phyloP scores from a whole-genome alignment of 768 basidiomycete species.

The Tylopilus sp. region DNA sequence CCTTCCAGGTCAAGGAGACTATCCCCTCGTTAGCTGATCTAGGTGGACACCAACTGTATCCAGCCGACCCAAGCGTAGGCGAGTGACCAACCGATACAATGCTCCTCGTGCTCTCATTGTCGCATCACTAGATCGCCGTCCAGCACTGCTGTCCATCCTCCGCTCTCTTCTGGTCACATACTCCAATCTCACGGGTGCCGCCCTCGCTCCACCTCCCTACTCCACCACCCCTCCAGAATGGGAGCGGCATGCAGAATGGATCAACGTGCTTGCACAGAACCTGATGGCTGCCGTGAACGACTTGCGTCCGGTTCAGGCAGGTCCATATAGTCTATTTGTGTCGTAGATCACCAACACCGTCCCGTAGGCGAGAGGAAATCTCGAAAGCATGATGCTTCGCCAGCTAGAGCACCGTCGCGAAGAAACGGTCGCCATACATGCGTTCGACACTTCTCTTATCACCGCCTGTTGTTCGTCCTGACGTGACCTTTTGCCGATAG shows the following conservation, averaged over 20 bases:
- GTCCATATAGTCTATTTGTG: slow-evolving; percentile 10
- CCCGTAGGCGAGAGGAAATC: slow-evolving; percentile 68
- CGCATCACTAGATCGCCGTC: slow-evolving; percentile 62
- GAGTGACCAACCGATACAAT: slow-evolving; percentile 14
- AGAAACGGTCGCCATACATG: slow-evolving; percentile 67
- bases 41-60: slow-evolving; percentile 80
- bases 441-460: slow-evolving; percentile 42
- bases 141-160: slow-evolving; percentile 67
- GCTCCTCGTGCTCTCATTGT: slow-evolving; percentile 4
- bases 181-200: slow-evolving; percentile 65
- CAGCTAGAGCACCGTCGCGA: slow-evolving; percentile 72
- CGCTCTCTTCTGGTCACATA: slow-evolving; percentile 79
- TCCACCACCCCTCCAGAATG: slow-evolving; percentile 57
- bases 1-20: slow-evolving; percentile 69
- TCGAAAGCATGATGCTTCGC: slow-evolving; percentile 78
- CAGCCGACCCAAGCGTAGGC: slow-evolving; percentile 68
- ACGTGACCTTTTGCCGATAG: slow-evolving; percentile 32
- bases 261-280: slow-evolving; percentile 76
- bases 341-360: neutral
- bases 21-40: slow-evolving; percentile 79
- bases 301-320: slow-evolving; percentile 80
- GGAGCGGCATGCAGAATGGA: slow-evolving; percentile 77
- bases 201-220: slow-evolving; percentile 52
- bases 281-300: slow-evolving; percentile 90
- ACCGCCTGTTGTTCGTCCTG: neutral